These are phyloP conservation scores for Chamaenerion angustifolium DNA, from an alignment of 345 rosid genomes.

Conservation along the genomic window DNA sequence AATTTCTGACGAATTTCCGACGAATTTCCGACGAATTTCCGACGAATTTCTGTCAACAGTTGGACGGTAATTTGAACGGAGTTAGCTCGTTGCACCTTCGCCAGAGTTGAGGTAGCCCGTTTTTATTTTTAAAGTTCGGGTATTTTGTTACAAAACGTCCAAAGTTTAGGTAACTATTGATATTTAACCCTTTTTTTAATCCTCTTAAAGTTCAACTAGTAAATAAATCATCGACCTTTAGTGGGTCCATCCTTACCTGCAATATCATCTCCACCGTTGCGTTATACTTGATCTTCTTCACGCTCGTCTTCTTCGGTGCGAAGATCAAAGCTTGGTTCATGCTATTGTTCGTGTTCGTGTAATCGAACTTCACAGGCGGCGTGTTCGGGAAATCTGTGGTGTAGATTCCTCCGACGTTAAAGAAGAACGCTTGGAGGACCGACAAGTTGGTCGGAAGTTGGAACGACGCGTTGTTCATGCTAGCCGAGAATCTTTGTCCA, in stretches of 20 bases:
- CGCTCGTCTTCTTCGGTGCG: slow-evolving; percentile 44
- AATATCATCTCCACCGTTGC: slow-evolving; percentile 59
- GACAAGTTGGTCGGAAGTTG: slow-evolving; percentile 37
- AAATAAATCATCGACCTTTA: no score
- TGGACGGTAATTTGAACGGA: no score
- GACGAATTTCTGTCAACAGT: no score
- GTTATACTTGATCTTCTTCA: slow-evolving; percentile 50
- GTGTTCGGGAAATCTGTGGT: slow-evolving; percentile 52
- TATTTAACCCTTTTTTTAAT: no score
- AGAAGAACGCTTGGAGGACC: slow-evolving; percentile 43
- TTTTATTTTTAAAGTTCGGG: no score
- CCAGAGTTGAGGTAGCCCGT: no score
- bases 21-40: no score
- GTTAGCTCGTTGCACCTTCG: no score
- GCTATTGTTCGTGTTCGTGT: slow-evolving; percentile 30
- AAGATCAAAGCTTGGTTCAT: slow-evolving; percentile 21
- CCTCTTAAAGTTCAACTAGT: no score
- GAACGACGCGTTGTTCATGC: slow-evolving; percentile 73
- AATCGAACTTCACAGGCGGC: slow-evolving; percentile 55
- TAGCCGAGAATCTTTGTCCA: slow-evolving; percentile 38
- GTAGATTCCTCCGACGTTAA: slow-evolving; percentile 44
- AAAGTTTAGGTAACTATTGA: no score
- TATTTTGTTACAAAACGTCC: no score
- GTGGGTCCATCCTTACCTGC: slow-evolving; percentile 12
- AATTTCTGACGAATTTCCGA: no score